A percentile compares a stretch with the other conserved stretches of the same genome.
Conservation (phyloP, 2,329 filamentous ascomycete species). For the Penicillium thymicola region DNA sequence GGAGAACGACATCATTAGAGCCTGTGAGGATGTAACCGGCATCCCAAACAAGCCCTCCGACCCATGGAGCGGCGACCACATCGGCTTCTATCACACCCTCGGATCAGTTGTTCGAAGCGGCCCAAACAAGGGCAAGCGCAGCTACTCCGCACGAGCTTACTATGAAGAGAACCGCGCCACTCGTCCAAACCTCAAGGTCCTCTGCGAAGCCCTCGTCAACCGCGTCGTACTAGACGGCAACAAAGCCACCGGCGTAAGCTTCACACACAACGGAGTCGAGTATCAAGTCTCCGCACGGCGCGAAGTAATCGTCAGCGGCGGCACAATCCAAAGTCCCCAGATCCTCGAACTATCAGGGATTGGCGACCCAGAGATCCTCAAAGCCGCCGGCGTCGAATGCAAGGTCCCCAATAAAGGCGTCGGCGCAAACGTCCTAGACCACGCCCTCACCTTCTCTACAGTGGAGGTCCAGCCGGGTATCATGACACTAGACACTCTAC, state of each 20-base stretch:
- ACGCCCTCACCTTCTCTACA: slow-evolving; percentile 19
- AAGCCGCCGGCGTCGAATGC: slow-evolving; percentile 39
- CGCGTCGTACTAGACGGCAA: slow-evolving; percentile 22
- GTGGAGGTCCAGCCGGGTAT: slow-evolving; percentile 13
- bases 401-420: slow-evolving; percentile 45
- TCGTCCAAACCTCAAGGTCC: slow-evolving; percentile 46
- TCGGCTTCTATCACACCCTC: slow-evolving; percentile 37
- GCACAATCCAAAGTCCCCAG: slow-evolving; percentile 56
- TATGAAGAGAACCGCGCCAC: slow-evolving; percentile 30
- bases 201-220: slow-evolving; percentile 46
- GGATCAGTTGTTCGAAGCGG: slow-evolving; percentile 30
- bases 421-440: slow-evolving; percentile 51
- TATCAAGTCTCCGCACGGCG: slow-evolving; percentile 34
- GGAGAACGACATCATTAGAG: slow-evolving; percentile 21
- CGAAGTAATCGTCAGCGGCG: slow-evolving; percentile 60
- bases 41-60: slow-evolving; percentile 15
- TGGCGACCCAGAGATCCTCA: slow-evolving; percentile 47
- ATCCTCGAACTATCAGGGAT: slow-evolving; percentile 61
- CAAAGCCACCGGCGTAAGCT: slow-evolving; percentile 40
- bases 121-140: slow-evolving; percentile 31
- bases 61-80: slow-evolving; percentile 37
- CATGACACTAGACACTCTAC: slow-evolving; percentile 10
- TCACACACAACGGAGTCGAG: slow-evolving; percentile 38
- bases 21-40: slow-evolving; percentile 12
- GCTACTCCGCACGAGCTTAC: slow-evolving; percentile 43